Base-by-base conservation (phyloP, 2,329 filamentous ascomycete genomes). In the Trichoderma pleuroti region DNA sequence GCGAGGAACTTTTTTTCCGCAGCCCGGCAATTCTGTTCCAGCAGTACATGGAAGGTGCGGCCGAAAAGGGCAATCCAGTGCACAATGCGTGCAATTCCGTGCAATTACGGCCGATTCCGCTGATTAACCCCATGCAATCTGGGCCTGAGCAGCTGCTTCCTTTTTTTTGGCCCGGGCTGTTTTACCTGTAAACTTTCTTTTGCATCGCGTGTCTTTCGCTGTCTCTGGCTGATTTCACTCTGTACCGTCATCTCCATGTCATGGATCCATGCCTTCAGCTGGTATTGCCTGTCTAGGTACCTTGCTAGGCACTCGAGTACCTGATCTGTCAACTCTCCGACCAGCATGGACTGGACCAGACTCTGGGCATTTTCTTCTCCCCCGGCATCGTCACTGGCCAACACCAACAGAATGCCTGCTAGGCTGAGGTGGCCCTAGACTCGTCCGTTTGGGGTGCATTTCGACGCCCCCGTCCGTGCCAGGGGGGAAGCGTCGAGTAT, bases 401-500 rank as follows among this genome's bases (percentile, higher is more conserved):
- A 32, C 24, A 32, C 21, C 36, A 11, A 8, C 39, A n/a, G 39
- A 16, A 68, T 68, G 36, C 54, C 28, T 42, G 65, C 36, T 26
- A n/a, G 14, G 54, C 65, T 60, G 54, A 68, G 42, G 39, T 42
- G 39, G 39, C 39, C 65, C 36, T 46, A 49, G 54, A 32, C 54
- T 52, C 36, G 60, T 67, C 64, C 46, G 62, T 16, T 66, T 57
- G 65, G 65, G 65, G 65, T 68, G 65, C 65, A 42, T 59, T 59
- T 52, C 18, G 65, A 68, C 65, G 46, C 54, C 65, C 54, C 34
- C 34, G 54, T 60, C 52, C 54, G 16, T 59, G 54, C 26, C 65
- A 49, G 36, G 61, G 36, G 61, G 61, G 18, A 42, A 34, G 49
- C 26, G 3, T 36, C 18, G 36, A 60, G 36, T 46, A 59, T 26